These are phyloP conservation scores for Pseudogymnoascus sp. DNA, from an alignment of 2,329 filamentous ascomycete genomes.

Conservation along the genomic window DNA sequence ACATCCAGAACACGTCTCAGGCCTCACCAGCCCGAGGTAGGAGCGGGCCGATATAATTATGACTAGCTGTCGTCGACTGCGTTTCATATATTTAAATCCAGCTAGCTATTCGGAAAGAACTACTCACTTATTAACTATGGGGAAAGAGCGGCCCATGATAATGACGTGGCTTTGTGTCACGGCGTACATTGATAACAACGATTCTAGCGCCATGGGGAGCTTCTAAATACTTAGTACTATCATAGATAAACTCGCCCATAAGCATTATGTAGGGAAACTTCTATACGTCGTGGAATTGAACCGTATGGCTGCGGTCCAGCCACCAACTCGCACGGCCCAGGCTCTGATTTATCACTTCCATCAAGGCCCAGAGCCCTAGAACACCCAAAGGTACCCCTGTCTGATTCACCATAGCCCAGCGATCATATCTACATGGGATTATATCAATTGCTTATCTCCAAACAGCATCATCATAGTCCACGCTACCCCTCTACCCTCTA, in stretches of 20 bases:
- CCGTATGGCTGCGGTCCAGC: not conserved
- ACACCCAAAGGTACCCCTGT: not conserved
- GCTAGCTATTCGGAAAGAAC: not conserved
- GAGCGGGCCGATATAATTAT: not conserved
- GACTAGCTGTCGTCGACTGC: not conserved
- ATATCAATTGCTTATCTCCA: constrained; percentile 1
- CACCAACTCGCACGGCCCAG: not conserved
- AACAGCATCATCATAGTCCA: not conserved
- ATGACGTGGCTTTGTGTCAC: not conserved
- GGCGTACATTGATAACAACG: not conserved
- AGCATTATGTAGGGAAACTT: not conserved
- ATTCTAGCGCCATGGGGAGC: not conserved
- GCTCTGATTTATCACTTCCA: not conserved
- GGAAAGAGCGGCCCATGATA: not conserved
- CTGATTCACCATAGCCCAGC: not conserved
- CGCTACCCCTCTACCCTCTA: not conserved
- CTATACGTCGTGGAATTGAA: not conserved
- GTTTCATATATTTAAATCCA: not conserved
- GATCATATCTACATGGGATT: not conserved
- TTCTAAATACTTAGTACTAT: not conserved
- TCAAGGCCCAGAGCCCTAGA: not conserved
- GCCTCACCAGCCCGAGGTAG: constrained; percentile 1
- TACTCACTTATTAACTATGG: not conserved
- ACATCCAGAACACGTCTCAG: not conserved
- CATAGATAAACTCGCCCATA: not conserved